Percentiles rank a stretch among this genome's conserved stretches.
phyloP scores from a whole-genome alignment of 352 stramenopile species.

The Pythium periplocum region DNA sequence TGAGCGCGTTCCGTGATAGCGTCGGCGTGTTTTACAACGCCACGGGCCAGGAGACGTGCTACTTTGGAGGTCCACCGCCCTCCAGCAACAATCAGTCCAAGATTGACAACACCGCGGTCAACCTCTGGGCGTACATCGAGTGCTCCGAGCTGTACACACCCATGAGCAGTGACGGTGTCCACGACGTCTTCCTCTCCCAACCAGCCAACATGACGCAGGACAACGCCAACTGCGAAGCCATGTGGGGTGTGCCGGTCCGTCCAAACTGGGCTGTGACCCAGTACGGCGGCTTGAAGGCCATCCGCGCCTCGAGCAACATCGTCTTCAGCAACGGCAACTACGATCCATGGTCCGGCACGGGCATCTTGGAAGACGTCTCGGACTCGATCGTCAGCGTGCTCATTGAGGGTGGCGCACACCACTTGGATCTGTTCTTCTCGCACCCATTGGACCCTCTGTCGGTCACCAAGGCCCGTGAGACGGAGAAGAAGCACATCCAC shows the following conservation, averaged over 20 bases:
- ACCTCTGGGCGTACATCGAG: slow-evolving; percentile 44
- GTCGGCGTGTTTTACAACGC: slow-evolving; percentile 42
- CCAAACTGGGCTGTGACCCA: slow-evolving; percentile 32
- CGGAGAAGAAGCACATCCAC: slow-evolving; percentile 34
- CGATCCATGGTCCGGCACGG: slow-evolving; percentile 79
- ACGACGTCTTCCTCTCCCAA: slow-evolving; percentile 64
- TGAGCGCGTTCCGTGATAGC: slow-evolving; percentile 24
- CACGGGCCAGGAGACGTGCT: slow-evolving; percentile 24
- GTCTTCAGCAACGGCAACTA: slow-evolving; percentile 89
- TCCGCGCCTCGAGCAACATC: slow-evolving; percentile 69
- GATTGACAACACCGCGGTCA: slow-evolving; percentile 8
- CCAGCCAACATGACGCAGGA: slow-evolving; percentile 30
- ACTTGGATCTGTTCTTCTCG: slow-evolving; percentile 69
- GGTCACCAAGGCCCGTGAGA: slow-evolving; percentile 28
- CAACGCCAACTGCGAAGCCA: slow-evolving; percentile 28
- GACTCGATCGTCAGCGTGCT: slow-evolving; percentile 44
- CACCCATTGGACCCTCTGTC: slow-evolving; percentile 38
- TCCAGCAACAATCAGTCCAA: not conserved
- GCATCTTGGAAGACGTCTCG: slow-evolving; percentile 48
- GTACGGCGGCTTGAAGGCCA: slow-evolving; percentile 31
- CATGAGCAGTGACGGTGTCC: slow-evolving; percentile 32
- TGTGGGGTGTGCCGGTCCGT: slow-evolving; percentile 34
- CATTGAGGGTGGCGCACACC: slow-evolving; percentile 52
- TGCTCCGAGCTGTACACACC: slow-evolving; percentile 46
- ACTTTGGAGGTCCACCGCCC: slow-evolving; percentile 8